Conservation (phyloP, 2,329 filamentous ascomycete genomes). For the Aschersonia sp. region DNA sequence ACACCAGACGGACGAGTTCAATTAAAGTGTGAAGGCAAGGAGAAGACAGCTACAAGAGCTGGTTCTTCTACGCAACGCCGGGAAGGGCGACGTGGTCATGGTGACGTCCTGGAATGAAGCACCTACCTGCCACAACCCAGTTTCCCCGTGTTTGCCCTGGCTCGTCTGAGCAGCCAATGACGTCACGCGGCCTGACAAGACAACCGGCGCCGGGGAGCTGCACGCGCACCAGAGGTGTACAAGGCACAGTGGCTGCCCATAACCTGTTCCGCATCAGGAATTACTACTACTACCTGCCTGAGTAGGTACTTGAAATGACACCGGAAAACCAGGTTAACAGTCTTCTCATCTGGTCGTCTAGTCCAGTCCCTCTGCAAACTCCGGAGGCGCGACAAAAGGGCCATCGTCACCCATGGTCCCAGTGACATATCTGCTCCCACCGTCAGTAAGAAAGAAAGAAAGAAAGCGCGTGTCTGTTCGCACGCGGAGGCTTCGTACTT, state of each 20-base stretch:
- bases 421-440: constrained; percentile 23
- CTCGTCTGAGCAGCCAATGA: background rate
- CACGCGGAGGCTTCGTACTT: constrained; percentile 29
- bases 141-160: background rate
- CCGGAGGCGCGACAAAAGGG: constrained; percentile 20
- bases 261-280: too few relatives aligned
- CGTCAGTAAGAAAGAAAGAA: constrained; percentile 3
- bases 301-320: too few relatives aligned
- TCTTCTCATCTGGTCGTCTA: constrained; percentile 5
- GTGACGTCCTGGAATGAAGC: background rate
- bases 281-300: too few relatives aligned
- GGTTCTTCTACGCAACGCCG: background rate
- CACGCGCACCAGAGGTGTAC: too few relatives aligned
- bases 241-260: too few relatives aligned
- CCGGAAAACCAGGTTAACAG: too few relatives aligned
- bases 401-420: constrained; percentile 21
- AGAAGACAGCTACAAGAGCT: too few relatives aligned
- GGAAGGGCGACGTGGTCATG: background rate
- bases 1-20: too few relatives aligned
- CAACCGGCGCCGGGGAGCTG: background rate
- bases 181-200: background rate
- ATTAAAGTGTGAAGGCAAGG: too few relatives aligned
- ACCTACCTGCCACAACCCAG: background rate
- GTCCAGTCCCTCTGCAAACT: constrained; percentile 20
- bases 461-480: background rate